Evolutionary conservation across 257 asterid species (phyloP).

Genomic region (Catharanthus roseus): DNA sequence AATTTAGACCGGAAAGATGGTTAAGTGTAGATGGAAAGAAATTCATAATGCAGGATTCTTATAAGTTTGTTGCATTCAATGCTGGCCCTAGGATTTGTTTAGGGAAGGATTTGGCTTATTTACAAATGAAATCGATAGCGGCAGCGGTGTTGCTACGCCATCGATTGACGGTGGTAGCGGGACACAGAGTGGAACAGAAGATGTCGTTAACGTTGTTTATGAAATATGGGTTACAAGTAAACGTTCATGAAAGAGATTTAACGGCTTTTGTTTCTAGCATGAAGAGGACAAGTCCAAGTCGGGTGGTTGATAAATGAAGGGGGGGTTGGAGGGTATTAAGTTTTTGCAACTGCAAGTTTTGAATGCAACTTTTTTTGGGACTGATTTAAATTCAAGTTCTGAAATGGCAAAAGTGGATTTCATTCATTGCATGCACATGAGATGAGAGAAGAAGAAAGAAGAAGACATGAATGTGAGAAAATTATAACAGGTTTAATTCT

Average conservation of each 20-base stretch:
- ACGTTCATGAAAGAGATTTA: constrained; percentile 48
- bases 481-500: constrained; percentile 4
- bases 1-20: constrained; percentile 86
- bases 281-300: constrained; percentile 7
- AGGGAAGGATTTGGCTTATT: constrained; percentile 81
- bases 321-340: constrained; percentile 14
- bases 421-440: constrained; percentile 16
- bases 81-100: constrained; percentile 87
- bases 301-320: constrained; percentile 5
- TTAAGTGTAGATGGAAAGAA: constrained; percentile 33
- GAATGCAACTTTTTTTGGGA: not conserved
- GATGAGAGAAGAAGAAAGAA: not conserved
- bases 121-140: constrained; percentile 88
- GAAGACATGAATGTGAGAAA: not conserved
- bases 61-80: constrained; percentile 79
- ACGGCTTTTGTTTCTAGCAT: constrained; percentile 26
- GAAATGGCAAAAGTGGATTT: not conserved
- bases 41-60: constrained; percentile 63
- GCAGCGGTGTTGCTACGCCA: constrained; percentile 80
- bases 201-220: constrained; percentile 86
- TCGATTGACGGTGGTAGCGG: constrained; percentile 44
- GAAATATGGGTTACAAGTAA: constrained; percentile 72
- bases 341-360: not conserved
- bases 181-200: constrained; percentile 80
- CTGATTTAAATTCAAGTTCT: not conserved